Conservation (phyloP, 345 rosid genomes). For the Populus simonii region DNA sequence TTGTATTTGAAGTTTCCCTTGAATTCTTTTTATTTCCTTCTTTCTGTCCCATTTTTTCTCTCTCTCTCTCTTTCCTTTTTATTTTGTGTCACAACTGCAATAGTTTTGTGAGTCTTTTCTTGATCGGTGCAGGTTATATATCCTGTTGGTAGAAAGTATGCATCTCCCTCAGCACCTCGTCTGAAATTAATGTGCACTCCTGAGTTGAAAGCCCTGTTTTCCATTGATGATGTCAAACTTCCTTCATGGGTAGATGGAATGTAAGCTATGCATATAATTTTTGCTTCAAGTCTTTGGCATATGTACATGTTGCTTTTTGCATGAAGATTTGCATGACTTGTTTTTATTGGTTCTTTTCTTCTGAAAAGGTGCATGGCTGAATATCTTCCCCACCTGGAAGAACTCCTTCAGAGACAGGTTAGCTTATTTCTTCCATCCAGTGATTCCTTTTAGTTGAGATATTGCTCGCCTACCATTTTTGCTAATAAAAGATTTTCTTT, state of each 20-base stretch:
- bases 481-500: slow-evolving; percentile 8
- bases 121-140: slow-evolving; percentile 61
- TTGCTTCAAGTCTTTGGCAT: neutral
- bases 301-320: neutral
- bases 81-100: neutral
- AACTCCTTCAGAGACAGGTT: slow-evolving; percentile 78
- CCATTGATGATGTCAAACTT: slow-evolving; percentile 88
- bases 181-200: slow-evolving; percentile 65
- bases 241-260: slow-evolving; percentile 88
- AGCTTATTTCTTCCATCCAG: slow-evolving; percentile 15
- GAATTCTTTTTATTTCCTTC: neutral
- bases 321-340: neutral
- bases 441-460: slow-evolving; percentile 9
- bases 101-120: slow-evolving; percentile 10
- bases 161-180: slow-evolving; percentile 73
- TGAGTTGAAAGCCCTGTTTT: slow-evolving; percentile 63
- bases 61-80: neutral
- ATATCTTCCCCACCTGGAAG: slow-evolving; percentile 95
- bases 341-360: slow-evolving; percentile 13
- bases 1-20: neutral
- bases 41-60: slow-evolving; percentile 3
- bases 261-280: slow-evolving; percentile 41
- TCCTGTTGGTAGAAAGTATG: slow-evolving; percentile 73
- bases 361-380: slow-evolving; percentile 92
- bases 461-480: neutral